Percentiles rank a stretch among this genome's conserved stretches.
Evolutionary conservation across 495 filamentous ascomycete species (phyloP).

Genomic region (Lophium mytilinum): DNA sequence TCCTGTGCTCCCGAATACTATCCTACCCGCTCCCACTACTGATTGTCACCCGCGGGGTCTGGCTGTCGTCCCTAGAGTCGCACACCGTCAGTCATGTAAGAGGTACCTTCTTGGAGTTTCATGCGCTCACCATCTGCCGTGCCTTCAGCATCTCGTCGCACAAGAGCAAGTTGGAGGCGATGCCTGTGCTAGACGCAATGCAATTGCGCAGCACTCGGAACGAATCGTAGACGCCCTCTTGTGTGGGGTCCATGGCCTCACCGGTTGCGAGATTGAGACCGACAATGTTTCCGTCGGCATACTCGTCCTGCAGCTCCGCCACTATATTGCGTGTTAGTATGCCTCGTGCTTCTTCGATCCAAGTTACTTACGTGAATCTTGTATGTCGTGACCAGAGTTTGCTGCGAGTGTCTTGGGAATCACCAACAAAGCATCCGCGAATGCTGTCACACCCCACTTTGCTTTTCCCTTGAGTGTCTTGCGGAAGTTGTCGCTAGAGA

Average conservation of each 20-base stretch:
- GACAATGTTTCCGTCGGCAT: constrained; percentile 71
- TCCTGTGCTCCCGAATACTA: not conserved
- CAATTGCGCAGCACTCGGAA: constrained; percentile 91
- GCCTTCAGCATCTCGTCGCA: constrained; percentile 98
- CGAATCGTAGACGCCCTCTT: constrained; percentile 89
- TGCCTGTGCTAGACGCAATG: constrained; percentile 87
- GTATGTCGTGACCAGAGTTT: constrained; percentile 93
- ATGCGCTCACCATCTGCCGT: constrained; percentile 66
- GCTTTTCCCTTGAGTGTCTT: constrained; percentile 95
- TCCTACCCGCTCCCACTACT: not conserved
- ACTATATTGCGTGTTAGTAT: constrained; percentile 42
- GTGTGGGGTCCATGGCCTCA: constrained; percentile 90
- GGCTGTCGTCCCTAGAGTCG: constrained; percentile 19
- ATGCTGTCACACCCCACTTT: constrained; percentile 87
- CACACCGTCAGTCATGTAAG: not conserved
- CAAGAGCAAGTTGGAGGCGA: constrained; percentile 88
- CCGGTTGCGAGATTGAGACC: constrained; percentile 81
- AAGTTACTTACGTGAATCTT: constrained; percentile 67
- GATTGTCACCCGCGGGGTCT: constrained; percentile 17
- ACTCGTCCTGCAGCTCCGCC: constrained; percentile 77
- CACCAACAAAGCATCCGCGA: constrained; percentile 85
- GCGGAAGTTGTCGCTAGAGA: constrained; percentile 70
- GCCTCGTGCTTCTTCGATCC: not conserved
- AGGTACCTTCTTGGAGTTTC: not conserved
- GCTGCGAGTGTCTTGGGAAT: constrained; percentile 97